Percentiles rank a stretch among this genome's conserved stretches.
phyloP scores from a whole-genome alignment of 768 basidiomycete species.

The Mycena leptocephala region DNA sequence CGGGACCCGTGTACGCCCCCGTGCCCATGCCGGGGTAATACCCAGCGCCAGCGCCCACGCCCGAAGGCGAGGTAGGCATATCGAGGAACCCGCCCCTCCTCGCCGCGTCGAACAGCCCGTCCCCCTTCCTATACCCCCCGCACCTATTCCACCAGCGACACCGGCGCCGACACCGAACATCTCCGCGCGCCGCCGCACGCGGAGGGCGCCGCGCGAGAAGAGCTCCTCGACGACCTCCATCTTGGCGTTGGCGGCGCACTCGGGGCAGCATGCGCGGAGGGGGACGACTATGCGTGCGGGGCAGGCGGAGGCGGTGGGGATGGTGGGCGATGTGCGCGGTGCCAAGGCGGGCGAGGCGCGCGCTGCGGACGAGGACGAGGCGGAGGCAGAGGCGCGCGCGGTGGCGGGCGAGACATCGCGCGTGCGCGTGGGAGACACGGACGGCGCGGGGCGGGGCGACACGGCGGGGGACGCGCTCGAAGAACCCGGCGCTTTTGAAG shows the following conservation, averaged over 20 bases:
- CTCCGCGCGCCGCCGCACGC: slow-evolving; percentile 27
- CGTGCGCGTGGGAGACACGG: background rate
- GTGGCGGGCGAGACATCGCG: background rate
- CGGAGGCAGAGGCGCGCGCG: background rate
- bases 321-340: slow-evolving; percentile 47
- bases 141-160: background rate
- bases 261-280: slow-evolving; percentile 79
- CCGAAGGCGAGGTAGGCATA: background rate
- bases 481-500: too few relatives aligned
- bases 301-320: background rate
- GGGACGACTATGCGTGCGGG: slow-evolving; percentile 67
- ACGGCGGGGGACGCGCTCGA: slow-evolving; percentile 4
- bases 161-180: background rate
- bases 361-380: slow-evolving; percentile 28
- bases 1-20: too few relatives aligned
- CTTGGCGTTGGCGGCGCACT: slow-evolving; percentile 58
- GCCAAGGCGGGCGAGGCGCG: slow-evolving; percentile 46
- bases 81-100: slow-evolving; percentile 17
- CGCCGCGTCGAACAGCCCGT: slow-evolving; percentile 16
- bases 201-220: slow-evolving; percentile 33
- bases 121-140: background rate
- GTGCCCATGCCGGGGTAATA: too few relatives aligned
- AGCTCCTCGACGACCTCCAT: slow-evolving; percentile 27
- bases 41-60: background rate
- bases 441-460: background rate